Evolutionary conservation across 345 rosid genomes (phyloP).

Genomic region (Turritis glabra): DNA sequence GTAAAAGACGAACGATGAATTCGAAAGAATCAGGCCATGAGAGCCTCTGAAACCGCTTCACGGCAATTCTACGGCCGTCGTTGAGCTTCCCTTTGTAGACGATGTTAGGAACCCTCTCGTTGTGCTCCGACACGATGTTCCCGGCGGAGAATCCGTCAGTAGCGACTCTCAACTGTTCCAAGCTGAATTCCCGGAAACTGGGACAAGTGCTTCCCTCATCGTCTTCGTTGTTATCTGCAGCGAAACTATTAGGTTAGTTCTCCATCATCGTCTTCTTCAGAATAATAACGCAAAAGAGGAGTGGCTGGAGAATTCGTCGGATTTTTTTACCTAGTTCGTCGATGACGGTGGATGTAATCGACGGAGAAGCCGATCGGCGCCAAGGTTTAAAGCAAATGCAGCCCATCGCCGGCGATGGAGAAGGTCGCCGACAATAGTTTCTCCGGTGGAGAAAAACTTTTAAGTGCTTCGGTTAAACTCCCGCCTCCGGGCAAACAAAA

Average conservation of each 20-base stretch:
- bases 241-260: slow-evolving; percentile 17
- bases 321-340: slow-evolving; percentile 27
- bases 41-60: slow-evolving; percentile 79
- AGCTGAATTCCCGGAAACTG: slow-evolving; percentile 64
- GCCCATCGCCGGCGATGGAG: slow-evolving; percentile 30
- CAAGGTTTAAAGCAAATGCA: slow-evolving; percentile 36
- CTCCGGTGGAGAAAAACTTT: slow-evolving; percentile 11
- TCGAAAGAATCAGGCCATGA: slow-evolving; percentile 98
- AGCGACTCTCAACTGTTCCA: slow-evolving; percentile 66
- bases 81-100: slow-evolving; percentile 80
- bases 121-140: slow-evolving; percentile 93
- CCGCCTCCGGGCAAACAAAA: slow-evolving; percentile 23
- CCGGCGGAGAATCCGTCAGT: slow-evolving; percentile 75
- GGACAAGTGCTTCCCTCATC: slow-evolving; percentile 45
- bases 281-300: not conserved
- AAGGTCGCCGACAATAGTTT: slow-evolving; percentile 4
- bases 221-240: slow-evolving; percentile 7
- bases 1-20: slow-evolving; percentile 62
- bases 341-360: slow-evolving; percentile 23
- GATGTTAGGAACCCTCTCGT: slow-evolving; percentile 90
- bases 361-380: slow-evolving; percentile 30
- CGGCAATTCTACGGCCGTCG: slow-evolving; percentile 68
- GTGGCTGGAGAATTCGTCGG: not conserved
- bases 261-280: slow-evolving; percentile 20
- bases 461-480: slow-evolving; percentile 31